These are phyloP conservation scores for Linderina pennispora DNA, from an alignment of 192 early-diverging fungal genomes.

Conservation along the genomic window DNA sequence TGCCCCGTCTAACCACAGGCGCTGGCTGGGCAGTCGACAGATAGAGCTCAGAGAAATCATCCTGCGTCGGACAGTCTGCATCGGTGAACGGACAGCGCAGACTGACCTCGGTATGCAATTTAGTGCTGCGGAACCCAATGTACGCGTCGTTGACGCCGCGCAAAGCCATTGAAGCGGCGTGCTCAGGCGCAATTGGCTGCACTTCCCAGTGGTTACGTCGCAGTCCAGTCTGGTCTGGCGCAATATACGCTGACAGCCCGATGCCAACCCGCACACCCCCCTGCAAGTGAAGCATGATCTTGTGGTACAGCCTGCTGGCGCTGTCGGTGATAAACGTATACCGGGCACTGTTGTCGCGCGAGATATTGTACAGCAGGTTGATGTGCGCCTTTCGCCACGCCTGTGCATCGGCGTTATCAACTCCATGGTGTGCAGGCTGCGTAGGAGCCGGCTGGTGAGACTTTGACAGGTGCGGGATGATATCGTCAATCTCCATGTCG, in stretches of 20 bases:
- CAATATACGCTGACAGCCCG: slow-evolving; percentile 39
- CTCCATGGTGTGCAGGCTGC: too few species aligned
- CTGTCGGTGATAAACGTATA: slow-evolving; percentile 40
- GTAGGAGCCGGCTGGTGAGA: too few species aligned
- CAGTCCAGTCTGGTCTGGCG: slow-evolving; percentile 23
- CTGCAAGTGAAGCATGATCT: slow-evolving; percentile 38
- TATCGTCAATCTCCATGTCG: slow-evolving; percentile 3
- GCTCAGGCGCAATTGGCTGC: slow-evolving; percentile 43
- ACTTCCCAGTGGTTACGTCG: slow-evolving; percentile 47
- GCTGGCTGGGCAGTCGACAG: neutral
- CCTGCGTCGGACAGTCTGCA: neutral
- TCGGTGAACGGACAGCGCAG: slow-evolving; percentile 39
- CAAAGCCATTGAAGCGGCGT: slow-evolving; percentile 4
- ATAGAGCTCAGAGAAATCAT: slow-evolving; percentile 18
- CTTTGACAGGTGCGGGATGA: neutral
- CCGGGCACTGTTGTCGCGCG: slow-evolving; percentile 23
- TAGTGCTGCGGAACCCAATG: slow-evolving; percentile 32
- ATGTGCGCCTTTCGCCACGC: slow-evolving; percentile 17
- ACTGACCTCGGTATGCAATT: slow-evolving; percentile 38
- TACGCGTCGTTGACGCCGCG: slow-evolving; percentile 36
- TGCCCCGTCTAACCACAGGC: neutral
- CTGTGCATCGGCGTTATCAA: slow-evolving; percentile 3
- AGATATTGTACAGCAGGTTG: slow-evolving; percentile 27
- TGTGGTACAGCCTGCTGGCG: slow-evolving; percentile 30
- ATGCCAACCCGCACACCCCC: slow-evolving; percentile 47